These are phyloP conservation scores for Phytophthora vignae DNA, from an alignment of 352 stramenopile genomes.

Conservation along the genomic window DNA sequence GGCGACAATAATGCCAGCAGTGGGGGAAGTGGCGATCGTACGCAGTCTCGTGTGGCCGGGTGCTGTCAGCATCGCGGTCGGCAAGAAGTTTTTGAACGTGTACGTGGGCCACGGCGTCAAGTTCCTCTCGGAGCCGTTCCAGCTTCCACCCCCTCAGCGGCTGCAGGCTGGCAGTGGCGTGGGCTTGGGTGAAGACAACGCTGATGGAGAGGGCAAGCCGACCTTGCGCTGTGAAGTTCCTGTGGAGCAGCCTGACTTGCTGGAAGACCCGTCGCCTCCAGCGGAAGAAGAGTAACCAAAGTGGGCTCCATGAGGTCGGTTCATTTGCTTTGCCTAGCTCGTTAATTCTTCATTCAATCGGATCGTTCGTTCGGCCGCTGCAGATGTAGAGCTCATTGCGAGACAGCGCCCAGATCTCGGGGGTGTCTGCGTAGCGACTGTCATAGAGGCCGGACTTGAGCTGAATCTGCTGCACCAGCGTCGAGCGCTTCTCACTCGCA, in stretches of 20 bases:
- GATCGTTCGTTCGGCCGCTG: conserved; percentile 18
- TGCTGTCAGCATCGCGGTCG: conserved; percentile 84
- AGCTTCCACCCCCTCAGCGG: conserved; percentile 55
- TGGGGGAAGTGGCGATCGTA: conserved; percentile 70
- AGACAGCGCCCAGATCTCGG: conserved; percentile 54
- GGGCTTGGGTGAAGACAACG: conserved; percentile 39
- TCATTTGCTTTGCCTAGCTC: neutral
- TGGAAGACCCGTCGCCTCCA: conserved; percentile 80
- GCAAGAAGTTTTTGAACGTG: conserved; percentile 90
- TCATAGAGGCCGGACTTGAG: conserved; percentile 19
- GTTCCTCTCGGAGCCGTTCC: conserved; percentile 67
- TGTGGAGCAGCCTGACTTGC: conserved; percentile 75
- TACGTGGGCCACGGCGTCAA: conserved; percentile 91
- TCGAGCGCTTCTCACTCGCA: conserved; percentile 13
- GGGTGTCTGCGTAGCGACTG: conserved; percentile 22
- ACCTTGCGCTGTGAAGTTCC: conserved; percentile 65
- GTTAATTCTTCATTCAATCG: neutral
- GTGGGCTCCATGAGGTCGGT: neutral
- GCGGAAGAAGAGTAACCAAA: conserved; percentile 53
- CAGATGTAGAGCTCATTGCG: conserved; percentile 49
- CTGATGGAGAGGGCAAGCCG: conserved; percentile 45
- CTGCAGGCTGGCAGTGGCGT: conserved; percentile 66
- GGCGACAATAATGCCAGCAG: conserved; percentile 65
- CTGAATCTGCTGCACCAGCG: conserved; percentile 50
- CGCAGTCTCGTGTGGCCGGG: conserved; percentile 88